Evolutionary conservation across 495 filamentous ascomycete genomes (phyloP).

Genomic region (Margaritispora aquatica): DNA sequence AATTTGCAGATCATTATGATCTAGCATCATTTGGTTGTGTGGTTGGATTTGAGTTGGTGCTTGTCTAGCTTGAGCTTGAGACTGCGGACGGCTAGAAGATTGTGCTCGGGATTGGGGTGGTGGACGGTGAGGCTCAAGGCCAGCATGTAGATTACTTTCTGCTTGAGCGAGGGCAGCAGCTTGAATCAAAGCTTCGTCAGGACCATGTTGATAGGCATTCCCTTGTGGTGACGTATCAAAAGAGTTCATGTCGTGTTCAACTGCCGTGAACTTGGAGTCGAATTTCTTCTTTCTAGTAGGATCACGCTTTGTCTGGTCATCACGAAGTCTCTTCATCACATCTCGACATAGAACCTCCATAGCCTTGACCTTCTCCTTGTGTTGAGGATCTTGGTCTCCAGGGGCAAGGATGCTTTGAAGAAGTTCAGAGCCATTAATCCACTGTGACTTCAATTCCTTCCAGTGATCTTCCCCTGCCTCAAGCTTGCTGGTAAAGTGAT

Average conservation of each 20-base stretch:
- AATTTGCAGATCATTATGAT: constrained; percentile 55
- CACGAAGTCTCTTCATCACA: constrained; percentile 66
- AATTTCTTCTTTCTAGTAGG: constrained; percentile 43
- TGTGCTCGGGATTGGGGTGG: constrained; percentile 26
- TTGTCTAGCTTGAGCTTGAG: constrained; percentile 5
- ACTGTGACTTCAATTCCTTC: constrained; percentile 61
- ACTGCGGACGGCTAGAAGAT: constrained; percentile 13
- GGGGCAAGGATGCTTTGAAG: constrained; percentile 51
- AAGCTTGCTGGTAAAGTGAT: constrained; percentile 67
- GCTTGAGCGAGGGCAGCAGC: constrained; percentile 23
- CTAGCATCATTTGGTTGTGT: constrained; percentile 41
- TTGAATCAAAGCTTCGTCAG: constrained; percentile 25
- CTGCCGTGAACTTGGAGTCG: constrained; percentile 18
- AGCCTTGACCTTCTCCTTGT: constrained; percentile 54
- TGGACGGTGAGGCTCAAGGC: constrained; percentile 6
- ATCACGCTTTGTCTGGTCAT: constrained; percentile 57
- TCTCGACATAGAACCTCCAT: constrained; percentile 66
- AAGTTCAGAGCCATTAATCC: constrained; percentile 53
- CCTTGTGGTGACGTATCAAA: background rate
- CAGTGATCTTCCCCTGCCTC: constrained; percentile 68
- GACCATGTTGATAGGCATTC: constrained; percentile 23
- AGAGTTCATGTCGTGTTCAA: constrained; percentile 3
- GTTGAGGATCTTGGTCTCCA: constrained; percentile 46
- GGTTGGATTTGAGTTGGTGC: constrained; percentile 17
- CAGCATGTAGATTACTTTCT: constrained; percentile 11